These are phyloP conservation scores for Eucalyptus caleyi DNA, from an alignment of 345 rosid genomes.

Conservation along the genomic window DNA sequence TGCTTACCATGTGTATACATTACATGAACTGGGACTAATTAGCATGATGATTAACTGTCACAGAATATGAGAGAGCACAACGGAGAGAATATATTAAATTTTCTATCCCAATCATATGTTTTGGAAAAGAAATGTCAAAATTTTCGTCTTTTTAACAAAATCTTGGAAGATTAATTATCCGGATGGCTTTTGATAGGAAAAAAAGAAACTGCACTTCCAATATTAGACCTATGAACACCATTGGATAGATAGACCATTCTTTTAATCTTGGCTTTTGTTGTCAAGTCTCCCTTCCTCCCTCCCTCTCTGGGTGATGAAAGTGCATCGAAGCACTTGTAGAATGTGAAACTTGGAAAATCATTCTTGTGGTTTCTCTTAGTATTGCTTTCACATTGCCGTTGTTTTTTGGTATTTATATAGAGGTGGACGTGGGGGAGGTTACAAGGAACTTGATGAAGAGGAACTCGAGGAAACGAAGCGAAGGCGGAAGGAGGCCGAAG, in stretches of 20 bases:
- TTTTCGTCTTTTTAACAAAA: not conserved
- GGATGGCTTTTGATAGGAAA: not conserved
- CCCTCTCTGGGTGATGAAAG: not conserved
- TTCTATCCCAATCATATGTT: not conserved
- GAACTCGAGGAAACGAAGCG: slow-evolving; percentile 95
- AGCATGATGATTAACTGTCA: not conserved
- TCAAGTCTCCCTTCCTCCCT: not conserved
- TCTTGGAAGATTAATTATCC: not conserved
- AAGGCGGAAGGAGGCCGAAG: slow-evolving; percentile 86
- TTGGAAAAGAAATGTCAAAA: not conserved
- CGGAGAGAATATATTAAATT: not conserved
- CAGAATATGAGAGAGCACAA: not conserved
- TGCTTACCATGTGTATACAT: not conserved
- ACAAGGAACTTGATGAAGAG: slow-evolving; percentile 98
- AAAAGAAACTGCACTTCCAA: not conserved
- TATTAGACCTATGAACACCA: not conserved
- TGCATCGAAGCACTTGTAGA: not conserved
- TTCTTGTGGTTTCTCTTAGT: not conserved
- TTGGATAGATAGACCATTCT: not conserved
- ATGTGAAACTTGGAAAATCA: not conserved
- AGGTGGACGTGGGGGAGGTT: slow-evolving; percentile 99
- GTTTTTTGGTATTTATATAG: slow-evolving; percentile 18
- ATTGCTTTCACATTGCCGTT: not conserved
- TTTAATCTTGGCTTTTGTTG: not conserved
- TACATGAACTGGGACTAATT: not conserved